phyloP scores from a whole-genome alignment of 2,329 filamentous ascomycete genomes.

The Coniochaeta sp. region DNA sequence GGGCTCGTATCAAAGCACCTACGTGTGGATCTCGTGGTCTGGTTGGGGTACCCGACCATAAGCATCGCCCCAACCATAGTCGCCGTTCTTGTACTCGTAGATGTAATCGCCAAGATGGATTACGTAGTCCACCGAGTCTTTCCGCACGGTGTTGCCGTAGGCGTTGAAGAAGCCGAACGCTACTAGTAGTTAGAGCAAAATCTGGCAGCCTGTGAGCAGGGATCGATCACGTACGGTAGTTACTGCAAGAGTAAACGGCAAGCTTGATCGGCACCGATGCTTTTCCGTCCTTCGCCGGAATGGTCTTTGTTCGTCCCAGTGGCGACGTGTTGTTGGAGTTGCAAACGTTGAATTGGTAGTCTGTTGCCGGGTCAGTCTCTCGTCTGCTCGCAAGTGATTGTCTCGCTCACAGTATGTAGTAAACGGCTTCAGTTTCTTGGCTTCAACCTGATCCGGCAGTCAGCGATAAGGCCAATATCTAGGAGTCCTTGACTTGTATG shows the following conservation, averaged over 20 bases:
- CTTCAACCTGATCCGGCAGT: conserved; percentile 46
- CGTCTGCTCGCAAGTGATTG: conserved; percentile 2
- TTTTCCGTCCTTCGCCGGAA: conserved; percentile 47
- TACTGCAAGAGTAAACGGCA: conserved; percentile 65
- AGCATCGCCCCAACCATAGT: conserved; percentile 42
- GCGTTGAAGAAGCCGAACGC: conserved; percentile 52
- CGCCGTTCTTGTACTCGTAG: conserved; percentile 50
- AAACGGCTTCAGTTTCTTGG: conserved; percentile 51
- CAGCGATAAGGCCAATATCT: background rate
- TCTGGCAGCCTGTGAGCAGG: background rate
- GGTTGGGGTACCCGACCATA: conserved; percentile 46
- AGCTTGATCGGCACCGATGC: conserved; percentile 49
- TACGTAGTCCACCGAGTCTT: conserved; percentile 52
- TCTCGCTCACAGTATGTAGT: conserved; percentile 45
- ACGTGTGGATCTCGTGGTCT: conserved; percentile 38
- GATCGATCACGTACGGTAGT: conserved; percentile 42
- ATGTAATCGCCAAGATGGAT: conserved; percentile 54
- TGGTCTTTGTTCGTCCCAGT: conserved; percentile 63
- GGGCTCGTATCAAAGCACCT: conserved; percentile 14
- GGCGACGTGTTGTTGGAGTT: conserved; percentile 52
- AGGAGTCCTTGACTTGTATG: background rate
- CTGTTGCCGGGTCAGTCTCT: background rate
- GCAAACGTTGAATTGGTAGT: conserved; percentile 65
- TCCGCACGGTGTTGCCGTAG: conserved; percentile 50
- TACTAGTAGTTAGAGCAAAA: conserved; percentile 10